These are phyloP conservation scores for Fusarium sarcochroum DNA, from an alignment of 2,329 filamentous ascomycete genomes.

Conservation along the genomic window DNA sequence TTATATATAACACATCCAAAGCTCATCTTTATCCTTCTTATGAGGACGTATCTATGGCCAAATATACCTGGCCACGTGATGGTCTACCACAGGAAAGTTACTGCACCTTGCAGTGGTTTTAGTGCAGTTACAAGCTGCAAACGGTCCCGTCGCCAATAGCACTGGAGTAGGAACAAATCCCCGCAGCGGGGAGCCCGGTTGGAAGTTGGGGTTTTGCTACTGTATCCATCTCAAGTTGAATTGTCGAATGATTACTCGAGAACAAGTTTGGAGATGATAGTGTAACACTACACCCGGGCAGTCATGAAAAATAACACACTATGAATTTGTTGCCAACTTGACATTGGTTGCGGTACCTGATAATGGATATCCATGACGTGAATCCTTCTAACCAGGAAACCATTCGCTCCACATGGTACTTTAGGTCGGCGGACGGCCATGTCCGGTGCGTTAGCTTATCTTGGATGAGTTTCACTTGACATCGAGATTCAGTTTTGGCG, in stretches of 20 bases:
- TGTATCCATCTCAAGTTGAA: not conserved
- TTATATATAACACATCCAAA: not conserved
- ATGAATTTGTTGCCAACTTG: not conserved
- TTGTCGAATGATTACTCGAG: constrained; percentile 2
- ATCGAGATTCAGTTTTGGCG: not conserved
- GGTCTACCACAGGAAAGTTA: not conserved
- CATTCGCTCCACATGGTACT: constrained; percentile 1
- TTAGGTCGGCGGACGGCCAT: not conserved
- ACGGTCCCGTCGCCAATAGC: constrained; percentile 1
- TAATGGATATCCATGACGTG: no score
- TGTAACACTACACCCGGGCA: no score
- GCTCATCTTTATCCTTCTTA: not conserved
- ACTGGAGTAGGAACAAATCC: not conserved
- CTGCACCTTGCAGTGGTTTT: not conserved
- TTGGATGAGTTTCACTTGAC: constrained; percentile 15
- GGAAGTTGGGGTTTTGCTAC: not conserved
- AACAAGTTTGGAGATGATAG: not conserved
- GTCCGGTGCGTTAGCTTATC: not conserved
- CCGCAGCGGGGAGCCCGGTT: not conserved
- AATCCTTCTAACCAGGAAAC: no score
- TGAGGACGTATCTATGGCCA: not conserved
- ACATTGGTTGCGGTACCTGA: not conserved
- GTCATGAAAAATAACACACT: not conserved
- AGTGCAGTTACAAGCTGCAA: constrained; percentile 6
- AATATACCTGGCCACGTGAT: constrained; percentile 22